phyloP scores from a whole-genome alignment of 2,329 filamentous ascomycete species.

The Hypocrella siamensis region DNA sequence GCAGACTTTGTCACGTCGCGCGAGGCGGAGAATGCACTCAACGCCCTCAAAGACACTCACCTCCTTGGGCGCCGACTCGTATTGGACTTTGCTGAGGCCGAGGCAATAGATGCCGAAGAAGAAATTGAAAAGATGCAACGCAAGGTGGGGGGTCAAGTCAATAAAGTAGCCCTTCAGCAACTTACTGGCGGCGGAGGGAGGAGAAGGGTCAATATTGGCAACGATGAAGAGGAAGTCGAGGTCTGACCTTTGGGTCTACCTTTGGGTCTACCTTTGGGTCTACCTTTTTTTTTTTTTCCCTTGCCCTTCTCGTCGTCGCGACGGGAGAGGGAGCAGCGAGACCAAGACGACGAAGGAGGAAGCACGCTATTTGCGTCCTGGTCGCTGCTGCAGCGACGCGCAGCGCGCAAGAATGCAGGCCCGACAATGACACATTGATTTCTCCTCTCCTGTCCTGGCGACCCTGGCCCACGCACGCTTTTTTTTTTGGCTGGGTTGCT shows the following conservation, averaged over 20 bases:
- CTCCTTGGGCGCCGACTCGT: constrained; percentile 79
- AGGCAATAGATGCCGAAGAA: constrained; percentile 81
- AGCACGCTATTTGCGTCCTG: no score
- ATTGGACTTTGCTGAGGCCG: constrained; percentile 79
- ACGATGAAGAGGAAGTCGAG: constrained; percentile 45
- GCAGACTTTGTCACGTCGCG: constrained; percentile 85
- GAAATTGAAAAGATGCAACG: constrained; percentile 95
- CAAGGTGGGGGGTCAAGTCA: constrained; percentile 81
- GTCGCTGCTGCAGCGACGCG: no score
- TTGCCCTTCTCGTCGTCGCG: constrained; percentile 3
- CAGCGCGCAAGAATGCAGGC: no score
- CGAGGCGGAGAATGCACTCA: constrained; percentile 82
- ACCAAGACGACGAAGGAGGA: no score
- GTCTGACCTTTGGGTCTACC: constrained; percentile 10
- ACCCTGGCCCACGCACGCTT: background rate
- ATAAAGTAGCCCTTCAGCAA: constrained; percentile 80
- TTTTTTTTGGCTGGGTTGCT: background rate
- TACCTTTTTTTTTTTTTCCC: constrained; percentile 2
- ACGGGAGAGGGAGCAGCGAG: no score
- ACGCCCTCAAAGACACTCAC: constrained; percentile 83
- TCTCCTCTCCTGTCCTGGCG: no score
- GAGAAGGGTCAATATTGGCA: constrained; percentile 77
- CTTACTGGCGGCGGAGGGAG: constrained; percentile 70
- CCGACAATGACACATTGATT: no score
- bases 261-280: background rate